A percentile compares a stretch with the other conserved stretches of the same genome.
phyloP scores from a whole-genome alignment of 202 grass and related monocot genomes.

The Miscanthus sacchariflorus region DNA sequence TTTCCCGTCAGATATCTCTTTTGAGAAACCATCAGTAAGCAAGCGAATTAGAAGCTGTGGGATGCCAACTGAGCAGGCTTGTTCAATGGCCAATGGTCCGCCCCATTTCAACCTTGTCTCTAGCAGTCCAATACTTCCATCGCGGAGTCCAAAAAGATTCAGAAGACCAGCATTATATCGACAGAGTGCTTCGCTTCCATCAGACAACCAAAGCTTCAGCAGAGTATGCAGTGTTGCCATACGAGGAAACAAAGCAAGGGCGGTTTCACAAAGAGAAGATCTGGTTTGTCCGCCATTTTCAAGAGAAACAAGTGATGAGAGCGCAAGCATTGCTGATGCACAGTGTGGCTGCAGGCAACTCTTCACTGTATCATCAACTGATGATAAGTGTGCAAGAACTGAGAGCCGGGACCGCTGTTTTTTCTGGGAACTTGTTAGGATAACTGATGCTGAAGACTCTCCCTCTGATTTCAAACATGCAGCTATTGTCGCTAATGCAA shows the following conservation, averaged over 20 bases:
- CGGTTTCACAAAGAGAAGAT: constrained; percentile 72
- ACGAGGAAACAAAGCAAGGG: constrained; percentile 81
- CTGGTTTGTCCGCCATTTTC: constrained; percentile 62
- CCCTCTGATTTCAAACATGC: constrained; percentile 61
- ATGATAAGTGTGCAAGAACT: constrained; percentile 90
- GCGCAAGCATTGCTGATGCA: constrained; percentile 80
- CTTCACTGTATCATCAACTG: constrained; percentile 83
- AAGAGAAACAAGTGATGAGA: constrained; percentile 74
- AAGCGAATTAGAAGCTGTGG: constrained; percentile 72
- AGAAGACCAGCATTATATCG: constrained; percentile 72
- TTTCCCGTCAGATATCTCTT: constrained; percentile 54
- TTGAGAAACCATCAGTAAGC: constrained; percentile 62
- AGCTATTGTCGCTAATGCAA: constrained; percentile 76
- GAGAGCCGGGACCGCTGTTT: constrained; percentile 82
- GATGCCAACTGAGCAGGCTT: constrained; percentile 77
- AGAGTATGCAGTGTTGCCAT: constrained; percentile 85
- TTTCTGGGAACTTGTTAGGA: constrained; percentile 69
- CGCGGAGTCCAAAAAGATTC: constrained; percentile 79
- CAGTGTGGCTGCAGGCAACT: constrained; percentile 80
- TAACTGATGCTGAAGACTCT: constrained; percentile 64
- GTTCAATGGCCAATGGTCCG: constrained; percentile 72
- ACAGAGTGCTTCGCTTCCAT: constrained; percentile 75
- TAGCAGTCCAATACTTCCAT: constrained; percentile 85
- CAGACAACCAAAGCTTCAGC: constrained; percentile 86
- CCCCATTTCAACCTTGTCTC: constrained; percentile 89